Evolutionary conservation across 441 rosid species (phyloP), one percentile per base, ranked within the genome.

Genomic region (Erodium moschatum): DNA sequence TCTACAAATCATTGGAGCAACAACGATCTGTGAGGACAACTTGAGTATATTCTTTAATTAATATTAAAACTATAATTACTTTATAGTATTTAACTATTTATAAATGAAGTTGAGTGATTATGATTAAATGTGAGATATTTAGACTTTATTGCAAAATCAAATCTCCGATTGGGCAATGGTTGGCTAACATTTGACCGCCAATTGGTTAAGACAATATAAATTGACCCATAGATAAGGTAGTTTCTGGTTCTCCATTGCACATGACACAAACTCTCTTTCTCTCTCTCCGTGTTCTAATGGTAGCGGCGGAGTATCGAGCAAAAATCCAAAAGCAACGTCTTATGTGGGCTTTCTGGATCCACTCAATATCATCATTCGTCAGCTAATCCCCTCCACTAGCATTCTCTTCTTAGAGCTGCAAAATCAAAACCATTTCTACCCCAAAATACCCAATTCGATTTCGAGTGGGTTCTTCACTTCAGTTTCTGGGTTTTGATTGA

Each of bases 171-270:
- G 52, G 10, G 13, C n/a, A 46, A 46, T 10, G 15, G 52, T 52
- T 24, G 60, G 60, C 21, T 52, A 52, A 5, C 21, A 52, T 4
- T 52, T 15, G 60, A 52, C 60, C 60, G 19, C 60, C 60, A 52
- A 52, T 18, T 52, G 60, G 21, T 5, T 5, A 15, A 52, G 60
- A 15, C 60, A 52, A 15, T 11, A 46, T 11, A 52, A 52, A 52
- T 16, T 16, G 60, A 52, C 60, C 19, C 60, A 52, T 52, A 52
- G 60, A 52, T 52, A 52, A 52, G 60, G 60, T 52, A 52, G 60
- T 52, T 52, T 52, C 60, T 52, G 60, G 60, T 16, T 52, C 60
- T 38, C 60, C 19, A 7, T 52, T 52, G 20, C 58, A n/a, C 58
- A 13, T 15, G n/a, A 13, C 58, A n/a, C 18, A 52, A 52, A 6